Conservation (phyloP, 768 basidiomycete genomes). For the Lactarius sanguifluus region DNA sequence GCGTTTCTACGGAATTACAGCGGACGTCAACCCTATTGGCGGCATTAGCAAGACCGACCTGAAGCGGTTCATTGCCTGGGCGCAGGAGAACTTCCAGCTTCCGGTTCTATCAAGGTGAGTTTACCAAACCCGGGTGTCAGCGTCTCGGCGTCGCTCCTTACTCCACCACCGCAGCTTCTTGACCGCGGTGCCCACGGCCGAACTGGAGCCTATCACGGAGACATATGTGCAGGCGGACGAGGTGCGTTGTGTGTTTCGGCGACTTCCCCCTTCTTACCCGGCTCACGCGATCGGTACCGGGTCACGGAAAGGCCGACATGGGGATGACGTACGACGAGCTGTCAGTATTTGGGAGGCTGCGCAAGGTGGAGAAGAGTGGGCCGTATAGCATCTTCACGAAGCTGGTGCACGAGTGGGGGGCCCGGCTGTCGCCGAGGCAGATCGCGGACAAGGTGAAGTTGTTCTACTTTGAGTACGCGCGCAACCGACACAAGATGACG, state of each 20-base stretch:
- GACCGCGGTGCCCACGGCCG: slow-evolving; percentile 90
- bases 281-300: slow-evolving; percentile 6
- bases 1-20: slow-evolving; percentile 41
- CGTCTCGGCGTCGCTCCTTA: not conserved
- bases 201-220: slow-evolving; percentile 92
- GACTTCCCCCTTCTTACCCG: not conserved
- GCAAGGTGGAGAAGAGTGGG: slow-evolving; percentile 96
- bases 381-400: slow-evolving; percentile 98
- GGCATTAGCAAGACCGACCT: slow-evolving; percentile 97
- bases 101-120: slow-evolving; percentile 76
- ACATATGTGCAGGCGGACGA: slow-evolving; percentile 96
- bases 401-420: slow-evolving; percentile 91
- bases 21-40: slow-evolving; percentile 98
- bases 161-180: slow-evolving; percentile 62
- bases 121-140: slow-evolving; percentile 7
- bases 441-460: slow-evolving; percentile 96
- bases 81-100: slow-evolving; percentile 72
- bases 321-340: slow-evolving; percentile 99
- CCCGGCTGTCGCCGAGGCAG: slow-evolving; percentile 74
- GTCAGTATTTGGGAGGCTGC: slow-evolving; percentile 86
- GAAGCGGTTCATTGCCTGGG: slow-evolving; percentile 92
- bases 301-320: slow-evolving; percentile 76
- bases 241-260: slow-evolving; percentile 42
- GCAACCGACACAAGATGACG: slow-evolving; percentile 99
- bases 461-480: slow-evolving; percentile 96